These are phyloP conservation scores for Marvania coccoides DNA, from an alignment of 139 green algal species.

Conservation along the genomic window DNA sequence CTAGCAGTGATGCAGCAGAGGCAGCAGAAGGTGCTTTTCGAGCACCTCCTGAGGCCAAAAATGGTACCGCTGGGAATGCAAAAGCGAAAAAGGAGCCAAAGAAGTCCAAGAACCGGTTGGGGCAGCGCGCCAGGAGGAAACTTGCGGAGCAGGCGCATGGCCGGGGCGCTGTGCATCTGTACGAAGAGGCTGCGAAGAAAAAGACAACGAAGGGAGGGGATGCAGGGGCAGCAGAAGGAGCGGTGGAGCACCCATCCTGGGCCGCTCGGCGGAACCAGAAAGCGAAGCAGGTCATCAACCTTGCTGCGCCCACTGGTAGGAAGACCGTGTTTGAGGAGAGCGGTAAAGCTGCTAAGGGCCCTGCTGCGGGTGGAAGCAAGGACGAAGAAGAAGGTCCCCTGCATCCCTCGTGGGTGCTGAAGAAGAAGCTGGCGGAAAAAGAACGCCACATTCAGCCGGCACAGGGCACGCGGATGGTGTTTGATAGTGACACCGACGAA, in stretches of 20 bases:
- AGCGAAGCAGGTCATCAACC: not conserved
- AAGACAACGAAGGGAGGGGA: not conserved
- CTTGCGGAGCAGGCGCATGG: slow-evolving; percentile 40
- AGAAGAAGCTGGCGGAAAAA: slow-evolving; percentile 9
- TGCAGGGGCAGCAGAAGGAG: slow-evolving; percentile 3
- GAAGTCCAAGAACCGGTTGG: slow-evolving; percentile 43
- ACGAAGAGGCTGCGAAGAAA: not conserved
- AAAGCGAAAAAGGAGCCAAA: slow-evolving; percentile 22
- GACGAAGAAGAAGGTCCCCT: not conserved
- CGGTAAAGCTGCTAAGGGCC: not conserved
- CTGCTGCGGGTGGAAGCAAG: not conserved
- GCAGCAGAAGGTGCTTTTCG: not conserved
- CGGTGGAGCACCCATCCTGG: slow-evolving; percentile 14
- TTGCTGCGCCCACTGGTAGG: slow-evolving; percentile 8
- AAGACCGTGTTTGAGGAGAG: slow-evolving; percentile 39
- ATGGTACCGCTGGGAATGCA: not conserved
- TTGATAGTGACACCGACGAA: slow-evolving; percentile 14
- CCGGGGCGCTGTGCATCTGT: slow-evolving; percentile 17
- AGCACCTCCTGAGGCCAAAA: not conserved
- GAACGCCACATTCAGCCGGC: not conserved
- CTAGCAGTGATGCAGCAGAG: not conserved
- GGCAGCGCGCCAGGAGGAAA: slow-evolving; percentile 37
- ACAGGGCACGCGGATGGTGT: slow-evolving; percentile 15
- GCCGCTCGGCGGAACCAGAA: slow-evolving; percentile 41
- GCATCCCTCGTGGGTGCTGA: slow-evolving; percentile 12